Conservation (phyloP, 1,139 yeast genomes). For the Suhomyces bribrorum region DNA sequence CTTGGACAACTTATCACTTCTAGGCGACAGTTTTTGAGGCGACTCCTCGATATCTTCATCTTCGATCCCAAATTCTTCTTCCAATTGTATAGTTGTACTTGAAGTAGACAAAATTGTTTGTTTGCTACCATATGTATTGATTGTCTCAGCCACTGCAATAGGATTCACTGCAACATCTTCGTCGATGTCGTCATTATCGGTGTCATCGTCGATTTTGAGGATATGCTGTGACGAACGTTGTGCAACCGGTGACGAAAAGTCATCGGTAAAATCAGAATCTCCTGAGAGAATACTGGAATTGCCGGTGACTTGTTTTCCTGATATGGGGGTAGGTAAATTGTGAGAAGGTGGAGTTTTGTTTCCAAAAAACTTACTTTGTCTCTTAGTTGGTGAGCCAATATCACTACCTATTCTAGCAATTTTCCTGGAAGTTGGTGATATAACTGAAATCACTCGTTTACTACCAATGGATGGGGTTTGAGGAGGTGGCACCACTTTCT, state of each 20-base stretch:
- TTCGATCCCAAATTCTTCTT: conserved; percentile 16
- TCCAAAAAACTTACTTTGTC: conserved; percentile 24
- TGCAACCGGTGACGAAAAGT: conserved; percentile 32
- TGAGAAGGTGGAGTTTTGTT: conserved; percentile 2
- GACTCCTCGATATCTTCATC: conserved; percentile 49
- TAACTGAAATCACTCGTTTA: conserved; percentile 9
- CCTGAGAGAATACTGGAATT: conserved; percentile 31
- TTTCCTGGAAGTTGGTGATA: conserved; percentile 33
- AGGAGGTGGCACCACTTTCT: conserved; percentile 3
- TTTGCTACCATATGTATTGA: background rate
- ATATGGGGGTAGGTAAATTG: conserved; percentile 12
- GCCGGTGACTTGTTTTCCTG: conserved; percentile 12
- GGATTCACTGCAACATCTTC: conserved; percentile 1
- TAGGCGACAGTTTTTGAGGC: conserved; percentile 29
- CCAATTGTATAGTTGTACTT: conserved; percentile 16
- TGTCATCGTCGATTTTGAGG: conserved; percentile 15
- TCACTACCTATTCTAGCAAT: conserved; percentile 19
- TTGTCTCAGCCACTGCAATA: conserved; percentile 1
- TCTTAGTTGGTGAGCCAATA: conserved; percentile 7
- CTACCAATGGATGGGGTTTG: conserved; percentile 7
- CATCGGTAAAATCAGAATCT: conserved; percentile 40
- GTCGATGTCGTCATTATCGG: conserved; percentile 20
- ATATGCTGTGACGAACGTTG: conserved; percentile 2
- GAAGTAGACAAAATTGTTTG: background rate
- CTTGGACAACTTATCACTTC: conserved; percentile 9